These are phyloP conservation scores for Trametes cubensis DNA, from an alignment of 768 basidiomycete genomes.

Conservation along the genomic window DNA sequence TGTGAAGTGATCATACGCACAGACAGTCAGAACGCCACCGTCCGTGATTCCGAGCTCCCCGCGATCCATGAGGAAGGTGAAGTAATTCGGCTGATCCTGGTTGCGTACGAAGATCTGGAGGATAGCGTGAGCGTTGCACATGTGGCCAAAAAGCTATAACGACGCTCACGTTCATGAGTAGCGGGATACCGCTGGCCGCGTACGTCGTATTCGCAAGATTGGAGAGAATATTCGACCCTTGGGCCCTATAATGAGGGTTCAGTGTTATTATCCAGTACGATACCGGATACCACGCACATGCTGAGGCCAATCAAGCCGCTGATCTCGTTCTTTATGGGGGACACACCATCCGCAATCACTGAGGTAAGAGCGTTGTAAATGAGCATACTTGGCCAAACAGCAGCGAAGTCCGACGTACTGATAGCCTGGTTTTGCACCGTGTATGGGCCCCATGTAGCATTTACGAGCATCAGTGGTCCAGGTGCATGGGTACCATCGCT, in stretches of 20 bases:
- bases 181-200: not conserved
- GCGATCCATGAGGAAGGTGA: slow-evolving; percentile 11
- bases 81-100: slow-evolving; percentile 7
- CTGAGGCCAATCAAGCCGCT: not conserved
- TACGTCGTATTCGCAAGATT: not conserved
- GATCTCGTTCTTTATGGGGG: not conserved
- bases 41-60: not conserved
- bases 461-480: slow-evolving; percentile 1
- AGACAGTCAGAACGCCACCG: slow-evolving; percentile 13
- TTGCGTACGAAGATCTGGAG: not conserved
- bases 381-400: no score
- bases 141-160: no score
- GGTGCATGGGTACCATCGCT: not conserved
- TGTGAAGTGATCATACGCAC: not conserved
- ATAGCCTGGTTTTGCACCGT: slow-evolving; percentile 7
- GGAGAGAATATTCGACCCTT: not conserved
- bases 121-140: not conserved
- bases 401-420: not conserved
- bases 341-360: not conserved
- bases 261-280: not conserved
- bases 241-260: no score
- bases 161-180: not conserved
- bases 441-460: slow-evolving; percentile 5
- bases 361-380: no score
- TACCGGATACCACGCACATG: not conserved